A percentile compares a stretch with the other conserved stretches of the same genome.
Conservation (phyloP, 1,284 basidiomycete genomes). For the Irpex rosettiformis region DNA sequence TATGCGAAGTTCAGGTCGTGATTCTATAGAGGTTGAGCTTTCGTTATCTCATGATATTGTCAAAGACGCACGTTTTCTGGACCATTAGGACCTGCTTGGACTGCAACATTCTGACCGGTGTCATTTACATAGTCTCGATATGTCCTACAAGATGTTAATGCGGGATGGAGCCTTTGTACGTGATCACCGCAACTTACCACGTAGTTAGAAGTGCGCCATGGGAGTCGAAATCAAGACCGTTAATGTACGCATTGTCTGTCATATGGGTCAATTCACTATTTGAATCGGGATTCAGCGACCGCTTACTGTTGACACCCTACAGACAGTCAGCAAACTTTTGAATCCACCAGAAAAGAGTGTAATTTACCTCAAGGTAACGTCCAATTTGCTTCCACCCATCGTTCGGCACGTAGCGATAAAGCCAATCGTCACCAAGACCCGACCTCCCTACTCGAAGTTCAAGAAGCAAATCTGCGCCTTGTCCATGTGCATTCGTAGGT, state of each 20-base stretch:
- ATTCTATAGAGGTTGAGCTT: constrained; percentile 27
- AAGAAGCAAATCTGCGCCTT: constrained; percentile 30
- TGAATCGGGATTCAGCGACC: no score
- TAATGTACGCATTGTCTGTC: constrained; percentile 42
- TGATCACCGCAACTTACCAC: constrained; percentile 28
- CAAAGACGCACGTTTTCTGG: constrained; percentile 36
- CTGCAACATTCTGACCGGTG: constrained; percentile 35
- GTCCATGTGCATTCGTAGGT: constrained; percentile 15
- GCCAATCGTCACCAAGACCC: constrained; percentile 40
- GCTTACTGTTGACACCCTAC: constrained; percentile 34
- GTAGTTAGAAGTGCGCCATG: constrained; percentile 33
- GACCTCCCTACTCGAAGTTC: constrained; percentile 40
- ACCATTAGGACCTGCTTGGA: constrained; percentile 43
- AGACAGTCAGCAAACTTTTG: constrained; percentile 18
- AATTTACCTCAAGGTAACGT: constrained; percentile 32
- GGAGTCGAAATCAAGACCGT: constrained; percentile 39
- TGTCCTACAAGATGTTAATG: constrained; percentile 28
- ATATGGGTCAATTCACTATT: neutral
- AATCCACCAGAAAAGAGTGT: constrained; percentile 2
- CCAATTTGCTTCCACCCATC: constrained; percentile 34
- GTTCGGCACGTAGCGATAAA: constrained; percentile 36
- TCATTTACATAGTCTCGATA: constrained; percentile 44
- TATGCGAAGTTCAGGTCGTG: constrained; percentile 40
- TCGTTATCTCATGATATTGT: neutral
- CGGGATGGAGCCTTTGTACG: neutral